Conservation (phyloP, 108 stramenopile genomes). For the Discostella stelligeroides region DNA sequence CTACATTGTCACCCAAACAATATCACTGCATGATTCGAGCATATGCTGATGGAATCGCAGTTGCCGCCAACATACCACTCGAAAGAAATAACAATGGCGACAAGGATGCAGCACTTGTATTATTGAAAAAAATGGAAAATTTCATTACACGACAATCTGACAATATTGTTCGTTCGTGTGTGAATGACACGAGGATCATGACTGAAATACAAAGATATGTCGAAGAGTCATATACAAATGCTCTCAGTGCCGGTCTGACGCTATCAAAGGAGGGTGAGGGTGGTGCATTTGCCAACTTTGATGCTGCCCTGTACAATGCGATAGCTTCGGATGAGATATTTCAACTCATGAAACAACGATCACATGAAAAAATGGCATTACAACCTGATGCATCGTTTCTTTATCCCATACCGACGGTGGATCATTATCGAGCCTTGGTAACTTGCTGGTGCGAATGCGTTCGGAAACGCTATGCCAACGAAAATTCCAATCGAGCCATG, state of each 20-base stretch:
- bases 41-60: conserved; percentile 33
- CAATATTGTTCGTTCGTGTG: conserved; percentile 20
- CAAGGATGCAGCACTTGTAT: conserved; percentile 5
- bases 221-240: conserved; percentile 30
- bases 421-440: conserved; percentile 35
- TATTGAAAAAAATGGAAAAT: conserved; percentile 33
- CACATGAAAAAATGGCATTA: conserved; percentile 7
- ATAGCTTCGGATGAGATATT: conserved; percentile 29
- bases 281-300: conserved; percentile 21
- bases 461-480: conserved; percentile 15
- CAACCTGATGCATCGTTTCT: conserved; percentile 19
- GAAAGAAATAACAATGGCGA: not conserved
- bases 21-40: conserved; percentile 25
- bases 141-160: conserved; percentile 17
- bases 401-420: conserved; percentile 33
- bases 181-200: conserved; percentile 9
- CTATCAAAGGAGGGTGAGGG: not conserved
- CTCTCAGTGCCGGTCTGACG: conserved; percentile 18
- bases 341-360: conserved; percentile 25
- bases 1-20: conserved; percentile 11
- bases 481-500: conserved; percentile 25
- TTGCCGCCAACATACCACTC: conserved; percentile 23
- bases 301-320: conserved; percentile 28
- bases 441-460: conserved; percentile 35
- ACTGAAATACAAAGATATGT: conserved; percentile 29